These are phyloP conservation scores for Stramenopiles sp. DNA, from an alignment of 352 stramenopile species.

Conservation along the genomic window DNA sequence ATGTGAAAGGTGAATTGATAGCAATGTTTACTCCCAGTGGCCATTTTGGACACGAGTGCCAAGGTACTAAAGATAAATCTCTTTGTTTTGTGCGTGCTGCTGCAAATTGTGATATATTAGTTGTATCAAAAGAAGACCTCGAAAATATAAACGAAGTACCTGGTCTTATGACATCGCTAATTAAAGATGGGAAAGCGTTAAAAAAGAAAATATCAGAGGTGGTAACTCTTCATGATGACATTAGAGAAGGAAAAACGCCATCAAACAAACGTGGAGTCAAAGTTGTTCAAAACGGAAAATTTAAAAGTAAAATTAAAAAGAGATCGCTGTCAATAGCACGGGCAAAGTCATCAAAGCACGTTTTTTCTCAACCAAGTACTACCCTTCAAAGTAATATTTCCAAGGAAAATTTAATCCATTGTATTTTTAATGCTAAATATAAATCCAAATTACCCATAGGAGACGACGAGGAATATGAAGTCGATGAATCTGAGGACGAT, in stretches of 20 bases:
- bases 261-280: too few species aligned
- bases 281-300: too few species aligned
- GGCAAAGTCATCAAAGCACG: too few species aligned
- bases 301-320: too few species aligned
- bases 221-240: background rate
- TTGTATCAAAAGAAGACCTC: background rate
- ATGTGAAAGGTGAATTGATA: background rate
- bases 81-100: background rate
- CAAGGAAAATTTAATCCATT: too few species aligned
- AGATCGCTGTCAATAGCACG: too few species aligned
- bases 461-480: background rate
- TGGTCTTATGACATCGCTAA: background rate
- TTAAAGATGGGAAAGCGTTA: background rate
- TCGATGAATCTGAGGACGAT: background rate
- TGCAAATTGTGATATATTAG: background rate
- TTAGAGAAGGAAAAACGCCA: too few species aligned
- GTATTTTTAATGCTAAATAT: too few species aligned
- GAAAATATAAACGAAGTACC: background rate
- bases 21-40: background rate
- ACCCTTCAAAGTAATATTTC: too few species aligned
- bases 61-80: background rate
- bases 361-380: too few species aligned
- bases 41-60: background rate
- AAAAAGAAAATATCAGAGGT: background rate
- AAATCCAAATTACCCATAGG: too few species aligned